These are phyloP conservation scores for Lecanicillium sp. DNA, from an alignment of 2,329 filamentous ascomycete genomes.

Conservation along the genomic window DNA sequence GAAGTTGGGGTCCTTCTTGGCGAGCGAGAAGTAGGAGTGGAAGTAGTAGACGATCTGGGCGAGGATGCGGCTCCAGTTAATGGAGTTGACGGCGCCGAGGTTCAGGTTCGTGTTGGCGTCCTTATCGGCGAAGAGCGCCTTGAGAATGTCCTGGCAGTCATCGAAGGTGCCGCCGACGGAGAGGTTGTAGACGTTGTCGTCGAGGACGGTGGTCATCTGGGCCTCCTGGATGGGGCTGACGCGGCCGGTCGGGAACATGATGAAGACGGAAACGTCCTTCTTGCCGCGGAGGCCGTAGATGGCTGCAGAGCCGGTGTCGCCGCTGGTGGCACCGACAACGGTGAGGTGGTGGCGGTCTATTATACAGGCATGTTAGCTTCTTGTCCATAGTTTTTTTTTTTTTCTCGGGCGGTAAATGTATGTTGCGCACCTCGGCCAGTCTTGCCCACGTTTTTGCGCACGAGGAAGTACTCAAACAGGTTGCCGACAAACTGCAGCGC, in stretches of 20 bases:
- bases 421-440: conserved; percentile 42
- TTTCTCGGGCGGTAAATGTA: no score
- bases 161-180: conserved; percentile 89
- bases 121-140: conserved; percentile 81
- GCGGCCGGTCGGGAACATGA: conserved; percentile 85
- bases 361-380: background rate
- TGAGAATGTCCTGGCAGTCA: conserved; percentile 96
- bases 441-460: conserved; percentile 66
- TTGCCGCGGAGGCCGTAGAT: conserved; percentile 94
- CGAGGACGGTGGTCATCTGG: conserved; percentile 93
- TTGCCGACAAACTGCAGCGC: conserved; percentile 95
- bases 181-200: conserved; percentile 88
- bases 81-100: conserved; percentile 90
- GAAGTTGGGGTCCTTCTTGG: conserved; percentile 52
- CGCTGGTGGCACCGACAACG: conserved; percentile 80
- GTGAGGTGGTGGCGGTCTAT: conserved; percentile 72
- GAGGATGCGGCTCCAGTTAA: conserved; percentile 92
- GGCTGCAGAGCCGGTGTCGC: conserved; percentile 87
- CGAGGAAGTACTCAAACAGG: conserved; percentile 83
- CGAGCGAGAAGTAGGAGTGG: conserved; percentile 82
- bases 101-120: conserved; percentile 77
- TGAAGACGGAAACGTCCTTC: conserved; percentile 95
- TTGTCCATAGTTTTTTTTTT: background rate
- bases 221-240: conserved; percentile 90
- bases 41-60: conserved; percentile 98